These are phyloP conservation scores for Penicillium soppii DNA, from an alignment of 495 filamentous ascomycete species.

Conservation along the genomic window DNA sequence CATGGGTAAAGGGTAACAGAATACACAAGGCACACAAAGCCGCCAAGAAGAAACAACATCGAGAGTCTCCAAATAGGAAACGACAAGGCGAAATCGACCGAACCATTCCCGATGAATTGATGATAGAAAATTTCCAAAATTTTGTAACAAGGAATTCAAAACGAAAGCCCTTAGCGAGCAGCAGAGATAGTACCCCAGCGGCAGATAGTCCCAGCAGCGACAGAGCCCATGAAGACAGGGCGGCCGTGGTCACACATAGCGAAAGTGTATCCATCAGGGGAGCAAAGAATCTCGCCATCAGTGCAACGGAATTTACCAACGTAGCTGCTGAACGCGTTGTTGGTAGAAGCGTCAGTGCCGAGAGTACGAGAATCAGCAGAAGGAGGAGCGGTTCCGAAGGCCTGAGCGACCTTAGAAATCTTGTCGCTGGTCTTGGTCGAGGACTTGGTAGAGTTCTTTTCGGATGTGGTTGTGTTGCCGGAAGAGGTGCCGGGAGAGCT, in stretches of 20 bases:
- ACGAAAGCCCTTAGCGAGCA: background rate
- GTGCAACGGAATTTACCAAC: slow-evolving; percentile 21
- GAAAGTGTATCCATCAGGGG: slow-evolving; percentile 36
- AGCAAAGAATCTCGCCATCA: slow-evolving; percentile 37
- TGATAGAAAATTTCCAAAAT: background rate
- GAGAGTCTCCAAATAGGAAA: slow-evolving; percentile 7
- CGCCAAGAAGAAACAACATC: background rate
- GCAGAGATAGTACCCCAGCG: slow-evolving; percentile 30
- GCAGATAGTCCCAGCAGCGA: slow-evolving; percentile 42
- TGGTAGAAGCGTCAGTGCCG: slow-evolving; percentile 14
- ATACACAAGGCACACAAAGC: background rate
- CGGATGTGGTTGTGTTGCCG: slow-evolving; percentile 1
- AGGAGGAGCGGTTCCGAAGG: slow-evolving; percentile 12
- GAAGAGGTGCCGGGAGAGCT: too few species aligned
- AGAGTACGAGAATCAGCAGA: slow-evolving; percentile 11
- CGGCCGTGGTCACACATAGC: slow-evolving; percentile 34
- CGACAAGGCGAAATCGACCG: too few species aligned
- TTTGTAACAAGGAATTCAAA: background rate
- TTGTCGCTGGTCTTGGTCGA: background rate
- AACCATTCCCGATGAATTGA: too few species aligned
- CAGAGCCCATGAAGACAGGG: slow-evolving; percentile 40
- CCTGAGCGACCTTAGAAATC: slow-evolving; percentile 18
- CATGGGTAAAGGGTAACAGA: background rate
- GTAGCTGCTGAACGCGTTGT: slow-evolving; percentile 16
- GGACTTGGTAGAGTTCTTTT: background rate